Evolutionary conservation across 768 basidiomycete species (phyloP).

Genomic region (Tulasnella sp.): DNA sequence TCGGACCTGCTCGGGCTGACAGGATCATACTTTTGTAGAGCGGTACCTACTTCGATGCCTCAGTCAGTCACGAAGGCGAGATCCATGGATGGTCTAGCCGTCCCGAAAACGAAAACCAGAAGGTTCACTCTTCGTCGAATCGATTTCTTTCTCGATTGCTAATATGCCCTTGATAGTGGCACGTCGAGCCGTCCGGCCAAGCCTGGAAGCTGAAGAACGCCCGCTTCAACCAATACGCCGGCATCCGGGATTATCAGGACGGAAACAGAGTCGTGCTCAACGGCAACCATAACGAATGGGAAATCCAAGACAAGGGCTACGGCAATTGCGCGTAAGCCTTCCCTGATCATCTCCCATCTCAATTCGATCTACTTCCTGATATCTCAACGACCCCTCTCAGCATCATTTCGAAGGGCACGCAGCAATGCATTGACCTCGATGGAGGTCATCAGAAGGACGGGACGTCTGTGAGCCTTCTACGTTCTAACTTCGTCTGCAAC

Average conservation of each 20-base stretch:
- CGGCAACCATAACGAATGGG: neutral
- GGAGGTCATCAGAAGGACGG: neutral
- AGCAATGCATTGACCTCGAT: neutral
- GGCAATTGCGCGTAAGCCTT: neutral
- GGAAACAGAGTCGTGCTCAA: neutral
- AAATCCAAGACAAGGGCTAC: neutral
- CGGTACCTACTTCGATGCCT: conserved; percentile 7
- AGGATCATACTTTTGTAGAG: neutral
- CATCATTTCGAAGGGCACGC: neutral
- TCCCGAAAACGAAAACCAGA: conserved; percentile 6
- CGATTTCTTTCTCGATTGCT: neutral
- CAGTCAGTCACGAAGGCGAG: neutral
- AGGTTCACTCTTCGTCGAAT: too few species aligned
- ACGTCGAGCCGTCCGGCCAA: neutral
- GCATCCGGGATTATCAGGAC: neutral
- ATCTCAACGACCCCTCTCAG: neutral
- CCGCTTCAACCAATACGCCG: neutral
- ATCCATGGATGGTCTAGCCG: conserved; percentile 7
- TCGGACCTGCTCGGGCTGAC: too few species aligned
- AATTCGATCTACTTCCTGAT: too few species aligned
- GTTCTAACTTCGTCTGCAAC: neutral
- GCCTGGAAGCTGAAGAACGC: neutral
- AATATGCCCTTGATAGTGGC: neutral
- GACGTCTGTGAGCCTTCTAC: neutral
- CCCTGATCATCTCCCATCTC: too few species aligned